These are phyloP conservation scores for Candida silvatica DNA, from an alignment of 805 yeast genomes.

Conservation along the genomic window DNA sequence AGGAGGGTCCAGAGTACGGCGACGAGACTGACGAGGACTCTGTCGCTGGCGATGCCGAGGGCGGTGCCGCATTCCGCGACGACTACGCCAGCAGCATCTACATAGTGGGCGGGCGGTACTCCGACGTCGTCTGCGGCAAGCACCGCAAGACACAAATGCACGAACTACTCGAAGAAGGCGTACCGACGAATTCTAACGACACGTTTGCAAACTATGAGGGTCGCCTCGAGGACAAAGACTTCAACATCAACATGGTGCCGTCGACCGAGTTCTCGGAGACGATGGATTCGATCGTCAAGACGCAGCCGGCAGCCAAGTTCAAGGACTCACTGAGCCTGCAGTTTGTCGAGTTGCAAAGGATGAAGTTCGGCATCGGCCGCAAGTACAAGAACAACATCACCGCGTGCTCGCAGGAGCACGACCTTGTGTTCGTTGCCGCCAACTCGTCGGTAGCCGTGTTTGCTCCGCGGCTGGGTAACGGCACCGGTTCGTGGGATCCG, in stretches of 20 bases:
- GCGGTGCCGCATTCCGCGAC: neutral
- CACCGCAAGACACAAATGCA: too few relatives aligned
- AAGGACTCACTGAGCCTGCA: slow-evolving; percentile 21
- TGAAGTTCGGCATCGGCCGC: slow-evolving; percentile 21
- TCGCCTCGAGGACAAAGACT: slow-evolving; percentile 7
- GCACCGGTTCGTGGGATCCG: slow-evolving; percentile 2
- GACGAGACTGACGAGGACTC: neutral
- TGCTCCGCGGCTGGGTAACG: slow-evolving; percentile 14
- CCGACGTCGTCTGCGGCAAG: slow-evolving; percentile 4
- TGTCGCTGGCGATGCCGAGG: neutral
- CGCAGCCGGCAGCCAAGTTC: slow-evolving; percentile 30
- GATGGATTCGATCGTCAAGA: slow-evolving; percentile 15
- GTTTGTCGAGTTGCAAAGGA: slow-evolving; percentile 10
- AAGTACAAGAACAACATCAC: slow-evolving; percentile 35
- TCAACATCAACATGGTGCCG: slow-evolving; percentile 8
- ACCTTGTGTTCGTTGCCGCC: slow-evolving; percentile 7
- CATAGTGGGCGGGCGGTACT: neutral
- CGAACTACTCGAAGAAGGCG: slow-evolving; percentile 1
- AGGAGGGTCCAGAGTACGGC: neutral
- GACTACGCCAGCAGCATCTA: neutral
- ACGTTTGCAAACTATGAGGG: slow-evolving; percentile 27
- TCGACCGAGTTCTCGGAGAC: slow-evolving; percentile 11
- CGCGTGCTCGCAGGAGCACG: slow-evolving; percentile 12
- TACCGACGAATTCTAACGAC: slow-evolving; percentile 24
- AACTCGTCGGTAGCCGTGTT: neutral